phyloP scores from a whole-genome alignment of 208 protist species.

The Crithidia sp. region DNA sequence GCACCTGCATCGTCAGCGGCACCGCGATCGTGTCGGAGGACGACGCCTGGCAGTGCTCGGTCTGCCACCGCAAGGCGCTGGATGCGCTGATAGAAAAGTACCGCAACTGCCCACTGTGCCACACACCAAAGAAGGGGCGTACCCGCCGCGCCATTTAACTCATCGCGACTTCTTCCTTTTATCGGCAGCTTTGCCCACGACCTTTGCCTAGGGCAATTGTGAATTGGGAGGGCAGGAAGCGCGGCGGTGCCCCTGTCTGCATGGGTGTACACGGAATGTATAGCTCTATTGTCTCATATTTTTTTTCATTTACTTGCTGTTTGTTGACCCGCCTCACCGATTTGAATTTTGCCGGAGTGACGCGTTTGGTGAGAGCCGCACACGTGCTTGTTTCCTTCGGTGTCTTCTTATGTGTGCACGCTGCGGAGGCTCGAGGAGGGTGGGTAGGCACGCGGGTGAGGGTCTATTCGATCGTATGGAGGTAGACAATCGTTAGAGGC shows the following conservation, averaged over 20 bases:
- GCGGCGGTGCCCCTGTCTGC: background rate
- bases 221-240: too few relatives aligned
- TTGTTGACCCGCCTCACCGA: too few relatives aligned
- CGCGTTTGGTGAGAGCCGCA: too few relatives aligned
- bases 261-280: background rate
- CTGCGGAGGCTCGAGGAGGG: background rate
- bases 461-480: too few relatives aligned
- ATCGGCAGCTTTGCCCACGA: too few relatives aligned
- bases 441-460: background rate
- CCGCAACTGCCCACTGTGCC: conserved; percentile 93
- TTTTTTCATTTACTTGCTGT: conserved; percentile 23
- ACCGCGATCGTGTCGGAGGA: conserved; percentile 70
- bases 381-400: conserved; percentile 2
- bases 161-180: background rate
- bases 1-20: conserved; percentile 88
- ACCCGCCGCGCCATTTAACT: conserved; percentile 32
- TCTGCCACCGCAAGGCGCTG: conserved; percentile 87
- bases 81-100: conserved; percentile 75
- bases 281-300: conserved; percentile 10
- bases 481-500: background rate
- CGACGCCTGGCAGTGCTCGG: conserved; percentile 77
- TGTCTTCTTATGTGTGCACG: conserved; percentile 3
- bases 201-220: too few relatives aligned
- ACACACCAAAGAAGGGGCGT: conserved; percentile 74
- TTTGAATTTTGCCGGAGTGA: too few relatives aligned